Conservation (phyloP, 805 yeast species). For the Metschnikowia rubicola region DNA sequence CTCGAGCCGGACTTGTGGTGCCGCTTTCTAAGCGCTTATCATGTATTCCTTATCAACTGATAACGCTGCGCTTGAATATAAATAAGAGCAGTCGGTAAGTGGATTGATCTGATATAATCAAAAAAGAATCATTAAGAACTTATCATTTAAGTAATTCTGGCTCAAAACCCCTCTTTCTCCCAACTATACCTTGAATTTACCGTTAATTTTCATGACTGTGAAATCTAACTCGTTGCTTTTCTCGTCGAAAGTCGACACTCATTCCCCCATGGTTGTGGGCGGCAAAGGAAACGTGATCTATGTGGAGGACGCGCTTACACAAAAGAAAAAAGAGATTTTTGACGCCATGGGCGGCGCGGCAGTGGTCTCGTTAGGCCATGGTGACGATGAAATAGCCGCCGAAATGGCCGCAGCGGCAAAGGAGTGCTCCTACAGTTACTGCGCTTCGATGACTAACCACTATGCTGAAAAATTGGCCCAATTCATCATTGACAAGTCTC, state of each 20-base stretch:
- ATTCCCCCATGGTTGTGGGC: slow-evolving; percentile 16
- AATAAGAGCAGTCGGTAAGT: too few relatives aligned
- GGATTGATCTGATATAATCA: too few relatives aligned
- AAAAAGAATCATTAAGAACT: too few relatives aligned
- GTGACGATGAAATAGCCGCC: slow-evolving; percentile 14
- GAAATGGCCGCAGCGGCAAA: slow-evolving; percentile 15
- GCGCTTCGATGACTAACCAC: slow-evolving; percentile 15
- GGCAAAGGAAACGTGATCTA: slow-evolving; percentile 15
- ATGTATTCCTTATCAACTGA: neutral
- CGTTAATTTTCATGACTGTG: slow-evolving; percentile 9
- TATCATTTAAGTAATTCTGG: neutral
- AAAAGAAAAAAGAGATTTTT: slow-evolving; percentile 11
- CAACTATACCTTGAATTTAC: neutral
- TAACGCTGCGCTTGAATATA: neutral
- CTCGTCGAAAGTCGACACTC: slow-evolving; percentile 14
- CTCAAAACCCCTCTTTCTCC: neutral
- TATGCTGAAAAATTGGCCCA: slow-evolving; percentile 15
- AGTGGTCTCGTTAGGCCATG: slow-evolving; percentile 17
- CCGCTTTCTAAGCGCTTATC: neutral
- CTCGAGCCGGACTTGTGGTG: neutral
- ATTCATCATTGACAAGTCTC: slow-evolving; percentile 16
- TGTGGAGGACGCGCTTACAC: slow-evolving; percentile 14
- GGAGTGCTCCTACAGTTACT: slow-evolving; percentile 13
- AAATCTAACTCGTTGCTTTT: slow-evolving; percentile 12
- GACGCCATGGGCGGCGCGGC: slow-evolving; percentile 20